Base-by-base conservation (phyloP, 2,329 filamentous ascomycete genomes). In the Pestalotiopsis sp. region DNA sequence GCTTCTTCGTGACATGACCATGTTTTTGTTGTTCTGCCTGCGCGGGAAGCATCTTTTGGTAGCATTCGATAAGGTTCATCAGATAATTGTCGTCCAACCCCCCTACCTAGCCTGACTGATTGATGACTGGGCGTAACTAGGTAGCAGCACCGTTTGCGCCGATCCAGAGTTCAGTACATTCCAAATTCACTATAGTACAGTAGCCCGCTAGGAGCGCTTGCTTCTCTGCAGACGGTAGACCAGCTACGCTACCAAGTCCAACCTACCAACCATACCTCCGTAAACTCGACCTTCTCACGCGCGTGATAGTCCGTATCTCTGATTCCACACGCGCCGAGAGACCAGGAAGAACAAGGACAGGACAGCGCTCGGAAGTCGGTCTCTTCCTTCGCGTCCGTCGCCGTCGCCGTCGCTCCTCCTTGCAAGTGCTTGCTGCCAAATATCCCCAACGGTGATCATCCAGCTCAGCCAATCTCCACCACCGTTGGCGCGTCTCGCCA, bases 21-120 rank as follows among this genome's bases (percentile, higher is more conserved):
- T 17, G 17, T 56, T 56, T 23, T 60, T 20, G 20, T 6, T 60
- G 14, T 36, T 17, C 57, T 11, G 57, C 45, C 17, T 20, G 45
- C 17, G 45, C 41, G 17, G 45, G 14, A 23, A 59, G 57, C 27
- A 27, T 41, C 27, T 39, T 27, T 62, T 62, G 31, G 59, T 62
- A 62, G 59, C 59, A 62, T 62, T 36, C 27, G 62, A 64, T 64
- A 64, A 64, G 38, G 62, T 64, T 64, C 62, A 64, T 64, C 59
- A 62, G 59, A 39, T 62, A 62, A 39, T 62, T 36, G 31, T 62
- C 59, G 25, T 38, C 27, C 27, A 62, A 27, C 23, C 27, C 57
- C 57, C 57, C 45, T n/a, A 20, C 45, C 45, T 52, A n/a, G 41
- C n/a, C 14, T 49, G 41, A 14, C 41, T n/a, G 41, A 7, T 49